Evolutionary conservation across 1,139 yeast species (phyloP).

Genomic region (Insectozyma bohioensis): DNA sequence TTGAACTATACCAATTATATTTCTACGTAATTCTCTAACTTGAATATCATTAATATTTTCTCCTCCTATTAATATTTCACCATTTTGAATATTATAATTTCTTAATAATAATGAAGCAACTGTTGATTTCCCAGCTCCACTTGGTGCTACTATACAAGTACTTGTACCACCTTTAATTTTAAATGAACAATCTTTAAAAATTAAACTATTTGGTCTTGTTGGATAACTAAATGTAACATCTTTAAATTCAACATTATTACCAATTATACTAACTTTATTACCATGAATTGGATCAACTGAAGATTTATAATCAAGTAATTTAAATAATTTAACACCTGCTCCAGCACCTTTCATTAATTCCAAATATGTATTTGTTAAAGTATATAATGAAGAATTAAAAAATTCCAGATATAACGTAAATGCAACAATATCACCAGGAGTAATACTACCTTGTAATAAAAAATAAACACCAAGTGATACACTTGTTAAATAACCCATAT

Average conservation of each 20-base stretch:
- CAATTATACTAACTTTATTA: conserved; percentile 29
- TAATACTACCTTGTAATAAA: conserved; percentile 43
- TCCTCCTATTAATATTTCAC: conserved; percentile 68
- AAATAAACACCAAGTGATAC: conserved; percentile 46
- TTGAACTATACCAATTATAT: conserved; percentile 76
- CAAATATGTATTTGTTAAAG: conserved; percentile 52
- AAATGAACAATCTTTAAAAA: conserved; percentile 65
- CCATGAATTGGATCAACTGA: conserved; percentile 46
- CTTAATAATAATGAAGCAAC: conserved; percentile 72
- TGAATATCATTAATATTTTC: conserved; percentile 62
- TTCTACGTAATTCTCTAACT: conserved; percentile 67
- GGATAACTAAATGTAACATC: conserved; percentile 80
- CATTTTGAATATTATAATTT: conserved; percentile 58
- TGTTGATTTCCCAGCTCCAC: conserved; percentile 92
- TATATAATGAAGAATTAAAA: conserved; percentile 49
- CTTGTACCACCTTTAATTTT: conserved; percentile 69
- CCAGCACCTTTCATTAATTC: conserved; percentile 59
- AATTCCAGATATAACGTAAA: conserved; percentile 52
- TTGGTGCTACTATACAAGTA: conserved; percentile 87
- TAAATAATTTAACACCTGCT: conserved; percentile 50
- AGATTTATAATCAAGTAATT: conserved; percentile 44
- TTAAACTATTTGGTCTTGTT: conserved; percentile 74
- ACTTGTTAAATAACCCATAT: conserved; percentile 46
- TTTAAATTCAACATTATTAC: conserved; percentile 62
- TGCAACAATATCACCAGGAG: conserved; percentile 49